These are phyloP conservation scores for Linum trigynum DNA, from an alignment of 345 rosid species.

Conservation along the genomic window DNA sequence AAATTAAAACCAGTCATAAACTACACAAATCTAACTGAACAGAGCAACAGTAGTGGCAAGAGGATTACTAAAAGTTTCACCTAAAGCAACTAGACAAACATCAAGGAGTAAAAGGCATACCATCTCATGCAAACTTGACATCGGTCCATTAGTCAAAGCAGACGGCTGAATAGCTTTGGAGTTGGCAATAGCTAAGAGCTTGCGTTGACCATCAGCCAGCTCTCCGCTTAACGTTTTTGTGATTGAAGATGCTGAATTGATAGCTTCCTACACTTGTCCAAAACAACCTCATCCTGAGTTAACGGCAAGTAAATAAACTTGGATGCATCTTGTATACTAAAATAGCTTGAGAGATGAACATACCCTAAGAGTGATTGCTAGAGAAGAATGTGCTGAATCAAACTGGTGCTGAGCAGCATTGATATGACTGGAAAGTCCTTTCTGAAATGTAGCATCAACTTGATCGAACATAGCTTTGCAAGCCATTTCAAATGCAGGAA, in stretches of 20 bases:
- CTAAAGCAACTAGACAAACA: neutral
- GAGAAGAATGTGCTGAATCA: conserved; percentile 57
- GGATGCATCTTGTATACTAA: neutral
- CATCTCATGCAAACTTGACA: conserved; percentile 54
- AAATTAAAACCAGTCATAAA: neutral
- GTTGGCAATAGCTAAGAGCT: conserved; percentile 61
- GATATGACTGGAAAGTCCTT: conserved; percentile 71
- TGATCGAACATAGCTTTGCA: conserved; percentile 91
- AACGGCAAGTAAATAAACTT: neutral
- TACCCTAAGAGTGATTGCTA: conserved; percentile 71
- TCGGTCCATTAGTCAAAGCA: conserved; percentile 53
- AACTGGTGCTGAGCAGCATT: conserved; percentile 61
- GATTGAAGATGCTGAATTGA: conserved; percentile 61
- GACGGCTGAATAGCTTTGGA: conserved; percentile 39
- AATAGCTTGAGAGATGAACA: conserved; percentile 7
- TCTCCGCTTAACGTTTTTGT: conserved; percentile 66
- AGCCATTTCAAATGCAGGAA: conserved; percentile 88
- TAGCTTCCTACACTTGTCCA: conserved; percentile 49
- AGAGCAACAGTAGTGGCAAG: neutral
- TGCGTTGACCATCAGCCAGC: conserved; percentile 65
- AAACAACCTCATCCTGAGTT: neutral
- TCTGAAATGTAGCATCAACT: conserved; percentile 70
- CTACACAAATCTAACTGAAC: neutral
- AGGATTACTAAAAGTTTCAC: too few species aligned
- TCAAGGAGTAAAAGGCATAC: conserved; percentile 20